A percentile compares a stretch with the other conserved stretches of the same genome.
phyloP scores from a whole-genome alignment of 2,329 filamentous ascomycete species.

The Proliferodiscus dingleyae region DNA sequence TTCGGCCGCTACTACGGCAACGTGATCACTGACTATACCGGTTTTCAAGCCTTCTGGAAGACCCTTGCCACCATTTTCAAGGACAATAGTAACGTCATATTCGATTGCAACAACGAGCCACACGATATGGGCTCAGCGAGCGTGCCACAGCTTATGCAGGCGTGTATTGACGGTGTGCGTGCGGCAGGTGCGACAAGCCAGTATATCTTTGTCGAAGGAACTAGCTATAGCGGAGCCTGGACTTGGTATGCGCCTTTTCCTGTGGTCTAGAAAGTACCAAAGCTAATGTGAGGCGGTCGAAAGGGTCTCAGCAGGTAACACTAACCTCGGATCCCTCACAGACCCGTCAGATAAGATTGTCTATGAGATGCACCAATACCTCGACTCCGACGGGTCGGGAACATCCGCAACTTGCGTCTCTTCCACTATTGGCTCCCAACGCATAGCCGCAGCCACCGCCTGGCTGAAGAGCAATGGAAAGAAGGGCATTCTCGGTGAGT shows the following conservation, averaged over 20 bases:
- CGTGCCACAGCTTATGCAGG: conserved; percentile 40
- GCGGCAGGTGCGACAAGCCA: conserved; percentile 43
- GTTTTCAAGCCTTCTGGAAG: conserved; percentile 39
- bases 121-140: conserved; percentile 37
- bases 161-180: conserved; percentile 40
- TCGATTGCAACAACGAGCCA: conserved; percentile 43
- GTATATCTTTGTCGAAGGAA: conserved; percentile 55
- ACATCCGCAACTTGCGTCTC: conserved; percentile 45
- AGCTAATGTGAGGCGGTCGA: conserved; percentile 30
- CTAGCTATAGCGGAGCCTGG: conserved; percentile 19
- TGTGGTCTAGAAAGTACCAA: not conserved
- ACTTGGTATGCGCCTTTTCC: conserved; percentile 10
- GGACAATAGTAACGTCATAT: conserved; percentile 33
- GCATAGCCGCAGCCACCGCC: conserved; percentile 44
- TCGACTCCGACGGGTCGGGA: conserved; percentile 50
- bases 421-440: conserved; percentile 47
- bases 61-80: conserved; percentile 35
- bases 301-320: conserved; percentile 41
- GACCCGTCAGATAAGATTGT: conserved; percentile 49
- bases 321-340: conserved; percentile 40
- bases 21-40: conserved; percentile 32
- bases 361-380: conserved; percentile 60
- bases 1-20: conserved; percentile 43
- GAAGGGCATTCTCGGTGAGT: conserved; percentile 49
- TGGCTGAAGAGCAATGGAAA: conserved; percentile 51